Percentiles rank a stretch among this genome's conserved stretches.
Evolutionary conservation across 73 alveolate genomes (phyloP).

Genomic region (Breviolum minutum): DNA sequence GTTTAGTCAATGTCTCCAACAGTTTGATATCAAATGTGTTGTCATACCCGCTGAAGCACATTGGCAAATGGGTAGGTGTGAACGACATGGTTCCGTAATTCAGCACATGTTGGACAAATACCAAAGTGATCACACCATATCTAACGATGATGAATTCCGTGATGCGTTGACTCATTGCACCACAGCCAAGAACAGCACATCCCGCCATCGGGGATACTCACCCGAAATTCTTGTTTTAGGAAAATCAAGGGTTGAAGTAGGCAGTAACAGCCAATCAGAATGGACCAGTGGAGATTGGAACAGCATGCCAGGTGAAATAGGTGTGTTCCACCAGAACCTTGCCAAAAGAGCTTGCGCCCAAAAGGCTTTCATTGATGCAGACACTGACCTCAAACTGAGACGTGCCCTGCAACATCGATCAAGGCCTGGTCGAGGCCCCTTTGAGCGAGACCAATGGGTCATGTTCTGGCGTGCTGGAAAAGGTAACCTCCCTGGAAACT

Average conservation of each 20-base stretch:
- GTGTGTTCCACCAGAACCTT: background rate
- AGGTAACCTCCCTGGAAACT: background rate
- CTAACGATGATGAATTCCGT: background rate
- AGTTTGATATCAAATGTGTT: background rate
- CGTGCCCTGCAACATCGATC: background rate
- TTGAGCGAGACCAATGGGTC: background rate
- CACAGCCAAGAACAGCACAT: background rate
- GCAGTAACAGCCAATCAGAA: background rate
- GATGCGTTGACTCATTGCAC: background rate
- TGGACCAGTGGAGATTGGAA: background rate
- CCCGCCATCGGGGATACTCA: background rate
- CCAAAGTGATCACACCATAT: background rate
- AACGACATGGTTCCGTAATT: background rate
- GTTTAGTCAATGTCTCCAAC: background rate
- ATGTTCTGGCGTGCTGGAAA: background rate
- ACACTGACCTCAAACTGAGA: background rate
- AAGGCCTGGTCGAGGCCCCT: background rate
- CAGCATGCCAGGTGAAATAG: background rate
- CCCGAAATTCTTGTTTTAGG: slow-evolving; percentile 8
- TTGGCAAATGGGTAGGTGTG: background rate
- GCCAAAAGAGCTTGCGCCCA: background rate
- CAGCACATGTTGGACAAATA: background rate
- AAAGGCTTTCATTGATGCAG: background rate
- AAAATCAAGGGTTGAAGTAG: background rate
- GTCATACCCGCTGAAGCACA: slow-evolving; percentile 17